Evolutionary conservation across 2,329 filamentous ascomycete genomes (phyloP).

Genomic region (Monascus ruber): DNA sequence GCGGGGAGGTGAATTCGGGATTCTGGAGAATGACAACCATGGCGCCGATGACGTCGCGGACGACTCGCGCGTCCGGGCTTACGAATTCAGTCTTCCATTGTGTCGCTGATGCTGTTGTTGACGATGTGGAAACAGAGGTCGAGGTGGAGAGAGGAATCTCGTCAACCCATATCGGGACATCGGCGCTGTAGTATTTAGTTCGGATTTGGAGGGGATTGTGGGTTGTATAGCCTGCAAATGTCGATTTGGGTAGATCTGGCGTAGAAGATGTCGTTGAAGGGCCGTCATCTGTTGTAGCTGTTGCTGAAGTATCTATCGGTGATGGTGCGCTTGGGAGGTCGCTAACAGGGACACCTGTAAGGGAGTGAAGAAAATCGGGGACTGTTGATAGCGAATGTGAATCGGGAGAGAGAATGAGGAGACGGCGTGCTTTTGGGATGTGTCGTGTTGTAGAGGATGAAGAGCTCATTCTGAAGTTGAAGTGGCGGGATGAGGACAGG

Average conservation of each 20-base stretch:
- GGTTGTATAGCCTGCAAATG: slow-evolving; percentile 37
- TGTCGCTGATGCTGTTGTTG: slow-evolving; percentile 4
- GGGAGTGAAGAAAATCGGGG: slow-evolving; percentile 23
- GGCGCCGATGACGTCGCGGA: slow-evolving; percentile 35
- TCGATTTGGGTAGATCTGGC: no score
- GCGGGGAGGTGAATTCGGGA: slow-evolving; percentile 4
- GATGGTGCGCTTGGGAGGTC: slow-evolving; percentile 10
- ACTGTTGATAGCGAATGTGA: slow-evolving; percentile 24
- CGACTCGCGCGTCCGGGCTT: slow-evolving; percentile 29
- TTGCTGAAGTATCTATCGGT: background rate
- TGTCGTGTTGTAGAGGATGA: no score
- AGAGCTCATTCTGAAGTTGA: background rate
- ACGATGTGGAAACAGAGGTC: slow-evolving; percentile 1
- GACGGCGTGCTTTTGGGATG: slow-evolving; percentile 30
- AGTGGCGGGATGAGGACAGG: background rate
- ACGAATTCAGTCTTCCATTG: slow-evolving; percentile 34
- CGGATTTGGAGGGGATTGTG: slow-evolving; percentile 30
- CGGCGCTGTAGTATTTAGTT: slow-evolving; percentile 34
- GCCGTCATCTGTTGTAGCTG: background rate
- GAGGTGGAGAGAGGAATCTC: slow-evolving; percentile 23
- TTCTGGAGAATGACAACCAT: slow-evolving; percentile 27
- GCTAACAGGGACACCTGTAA: slow-evolving; percentile 22
- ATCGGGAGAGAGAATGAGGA: slow-evolving; percentile 29
- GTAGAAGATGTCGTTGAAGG: background rate
- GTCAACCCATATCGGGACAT: slow-evolving; percentile 37